These are phyloP conservation scores for Cynanchum wilfordii DNA, from an alignment of 257 asterid species.

Conservation along the genomic window DNA sequence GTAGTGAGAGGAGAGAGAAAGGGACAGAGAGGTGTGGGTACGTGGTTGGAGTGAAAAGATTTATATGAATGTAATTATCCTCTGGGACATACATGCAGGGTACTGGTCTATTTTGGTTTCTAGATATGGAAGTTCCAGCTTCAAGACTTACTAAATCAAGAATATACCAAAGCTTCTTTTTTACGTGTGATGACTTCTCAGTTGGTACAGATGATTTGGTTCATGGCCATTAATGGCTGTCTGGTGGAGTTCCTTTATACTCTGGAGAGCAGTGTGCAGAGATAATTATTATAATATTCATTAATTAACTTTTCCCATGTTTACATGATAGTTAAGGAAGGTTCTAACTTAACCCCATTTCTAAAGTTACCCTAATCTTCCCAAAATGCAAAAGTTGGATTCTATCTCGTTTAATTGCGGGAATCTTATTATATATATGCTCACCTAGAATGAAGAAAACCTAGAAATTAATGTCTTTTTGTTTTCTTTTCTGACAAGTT, in stretches of 20 bases:
- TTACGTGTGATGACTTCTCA: constrained; percentile 23
- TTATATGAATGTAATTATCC: background rate
- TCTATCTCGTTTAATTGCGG: constrained; percentile 16
- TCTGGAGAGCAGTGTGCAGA: constrained; percentile 18
- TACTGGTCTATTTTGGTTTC: constrained; percentile 7
- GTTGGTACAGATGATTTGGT: background rate
- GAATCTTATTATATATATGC: background rate
- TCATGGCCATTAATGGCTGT: constrained; percentile 3
- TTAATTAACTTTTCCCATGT: constrained; percentile 1
- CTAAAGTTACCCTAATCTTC: constrained; percentile 16
- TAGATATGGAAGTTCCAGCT: constrained; percentile 17
- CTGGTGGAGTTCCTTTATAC: constrained; percentile 60
- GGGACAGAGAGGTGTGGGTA: constrained; percentile 1
- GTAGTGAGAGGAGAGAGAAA: no score
- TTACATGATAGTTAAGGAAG: constrained; percentile 14
- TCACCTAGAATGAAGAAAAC: constrained; percentile 8
- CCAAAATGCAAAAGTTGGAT: constrained; percentile 25
- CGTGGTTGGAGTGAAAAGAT: constrained; percentile 1
- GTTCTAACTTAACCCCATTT: constrained; percentile 9
- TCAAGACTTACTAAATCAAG: constrained; percentile 16
- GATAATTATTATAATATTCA: background rate
- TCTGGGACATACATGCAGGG: constrained; percentile 8
- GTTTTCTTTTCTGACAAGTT: constrained; percentile 12
- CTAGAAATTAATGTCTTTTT: constrained; percentile 16
- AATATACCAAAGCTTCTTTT: constrained; percentile 3